These are phyloP conservation scores for Marasmius tenuissimus DNA, from an alignment of 1,284 basidiomycete genomes.

Conservation along the genomic window DNA sequence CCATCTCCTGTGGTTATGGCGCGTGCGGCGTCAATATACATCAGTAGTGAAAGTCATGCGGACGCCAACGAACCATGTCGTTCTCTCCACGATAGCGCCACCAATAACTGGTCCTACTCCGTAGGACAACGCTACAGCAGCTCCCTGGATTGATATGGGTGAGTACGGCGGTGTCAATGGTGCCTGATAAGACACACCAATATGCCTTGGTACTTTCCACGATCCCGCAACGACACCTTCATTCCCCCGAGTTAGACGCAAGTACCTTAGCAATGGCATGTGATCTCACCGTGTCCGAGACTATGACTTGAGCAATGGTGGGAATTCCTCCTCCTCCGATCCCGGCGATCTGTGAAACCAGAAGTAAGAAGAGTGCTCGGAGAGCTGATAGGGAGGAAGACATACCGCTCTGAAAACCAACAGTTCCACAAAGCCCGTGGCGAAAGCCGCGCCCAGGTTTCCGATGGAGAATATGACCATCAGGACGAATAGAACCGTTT, in stretches of 20 bases:
- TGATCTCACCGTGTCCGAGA: neutral
- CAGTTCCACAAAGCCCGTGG: constrained; percentile 20
- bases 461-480: neutral
- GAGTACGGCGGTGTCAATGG: neutral
- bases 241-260: constrained; percentile 11
- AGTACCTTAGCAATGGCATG: neutral
- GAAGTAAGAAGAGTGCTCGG: neutral
- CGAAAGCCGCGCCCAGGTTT: constrained; percentile 6
- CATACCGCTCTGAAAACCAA: neutral
- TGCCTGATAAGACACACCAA: neutral
- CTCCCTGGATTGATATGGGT: constrained; percentile 11
- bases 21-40: neutral
- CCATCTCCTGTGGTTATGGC: constrained; percentile 16
- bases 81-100: constrained; percentile 17
- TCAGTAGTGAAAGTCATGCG: neutral
- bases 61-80: constrained; percentile 13
- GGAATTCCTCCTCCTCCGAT: constrained; percentile 13
- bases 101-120: constrained; percentile 21
- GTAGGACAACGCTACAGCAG: constrained; percentile 19
- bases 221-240: constrained; percentile 19
- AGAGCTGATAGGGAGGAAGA: neutral
- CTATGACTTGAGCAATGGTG: constrained; percentile 19
- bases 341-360: neutral
- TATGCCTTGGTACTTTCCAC: constrained; percentile 10
- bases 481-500: neutral